Evolutionary conservation across 176 grass and related monocot species (phyloP), one percentile per base, ranked within the genome.

Genomic region (Bonia amplexicaulis): DNA sequence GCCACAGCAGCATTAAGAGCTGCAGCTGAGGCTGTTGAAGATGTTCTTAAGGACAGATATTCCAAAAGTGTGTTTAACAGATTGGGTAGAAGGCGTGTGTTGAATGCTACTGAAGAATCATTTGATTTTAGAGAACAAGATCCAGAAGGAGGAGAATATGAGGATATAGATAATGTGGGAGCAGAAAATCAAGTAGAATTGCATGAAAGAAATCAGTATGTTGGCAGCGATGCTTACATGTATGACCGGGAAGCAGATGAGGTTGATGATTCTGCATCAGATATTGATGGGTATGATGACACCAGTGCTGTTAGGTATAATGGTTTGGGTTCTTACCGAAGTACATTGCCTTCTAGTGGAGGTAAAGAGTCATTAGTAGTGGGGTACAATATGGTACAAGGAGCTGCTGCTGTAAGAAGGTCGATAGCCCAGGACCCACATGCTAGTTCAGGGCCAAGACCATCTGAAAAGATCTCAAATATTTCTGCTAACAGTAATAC

Each of bases 31-130:
- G 90, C 85, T 85, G 91, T 85, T 78, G 84, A 90, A 82, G 89
- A 97, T 86, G 89, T 82, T 85, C 67, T 62, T 22, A 91, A 88
- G 78, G 69, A 78, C 76, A 90, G 66, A 55, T 46, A 66, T 73
- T 68, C 85, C 2, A 51, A 76, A 81, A 92, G 89, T 66, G 96
- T 98, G 70, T 98, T 98, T 71, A 83, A 90, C 48, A 88, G 96
- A 87, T 90, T 98, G 80, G 90, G 96, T 10, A 73, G 62, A n/a
- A 85, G 41, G 70, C 19, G 22, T 49, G 66, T 74, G 66, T 60
- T 79, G 54, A 59, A 71, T 81, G 41, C 14, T 79, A 48, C 80
- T 78, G 58, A 41, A 62, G 73, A 77, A 71, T 47, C 89, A 77
- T 60, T 42, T 44, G 6, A 52, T 81, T 73, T n/a, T 35, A 86